Base-by-base conservation (phyloP, 164 flowering plant species). In the Warburgia ugandensis region DNA sequence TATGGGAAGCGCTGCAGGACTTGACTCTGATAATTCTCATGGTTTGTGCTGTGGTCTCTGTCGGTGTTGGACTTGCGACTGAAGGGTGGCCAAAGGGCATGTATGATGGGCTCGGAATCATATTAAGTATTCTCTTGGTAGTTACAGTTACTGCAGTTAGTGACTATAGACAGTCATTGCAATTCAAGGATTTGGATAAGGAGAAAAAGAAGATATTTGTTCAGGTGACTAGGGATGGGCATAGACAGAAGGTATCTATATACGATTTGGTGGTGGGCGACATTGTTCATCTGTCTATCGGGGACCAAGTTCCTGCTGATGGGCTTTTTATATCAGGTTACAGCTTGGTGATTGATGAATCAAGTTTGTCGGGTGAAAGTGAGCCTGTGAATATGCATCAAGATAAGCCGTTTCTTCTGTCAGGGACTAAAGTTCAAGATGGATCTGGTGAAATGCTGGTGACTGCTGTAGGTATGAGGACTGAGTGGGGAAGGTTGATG, bases 401-500 rank as follows among this genome's bases (percentile, higher is more conserved):
- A 4, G 58, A 60, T 28, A 62, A 43, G 22, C 80, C 80, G 26
- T 76, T 76, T 45, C 71, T 76, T 54, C 49, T 76, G 16, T 36
- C 73, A 3, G 80, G 80, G 50, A 70, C 68, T 29, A 73, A 73
- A 63, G 75, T 76, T 41, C 73, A 65, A 56, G 75, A 76, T 52
- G 80, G 80, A 16, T 70, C 69, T 7, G 77, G 50, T 44, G 73
- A 63, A 47, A 76, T 76, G 80, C 52, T 76, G 45, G 75, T 76
- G 38, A 65, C 73, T 6, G 30, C 75, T 17, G 80, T 76, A 68
- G 80, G 80, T 26, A 76, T 69, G 77, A 70, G 66, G 55, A 76
- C 80, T 36, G 75, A 76, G 61, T 76, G 80, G 80, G 80, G 80
- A 26, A 61, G 57, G 57, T 58, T 76, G 51, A 76, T 76, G 80